Percentiles rank a stretch among this genome's conserved stretches.
Conservation (phyloP, 768 basidiomycete genomes). For the Obba rivulosa region DNA sequence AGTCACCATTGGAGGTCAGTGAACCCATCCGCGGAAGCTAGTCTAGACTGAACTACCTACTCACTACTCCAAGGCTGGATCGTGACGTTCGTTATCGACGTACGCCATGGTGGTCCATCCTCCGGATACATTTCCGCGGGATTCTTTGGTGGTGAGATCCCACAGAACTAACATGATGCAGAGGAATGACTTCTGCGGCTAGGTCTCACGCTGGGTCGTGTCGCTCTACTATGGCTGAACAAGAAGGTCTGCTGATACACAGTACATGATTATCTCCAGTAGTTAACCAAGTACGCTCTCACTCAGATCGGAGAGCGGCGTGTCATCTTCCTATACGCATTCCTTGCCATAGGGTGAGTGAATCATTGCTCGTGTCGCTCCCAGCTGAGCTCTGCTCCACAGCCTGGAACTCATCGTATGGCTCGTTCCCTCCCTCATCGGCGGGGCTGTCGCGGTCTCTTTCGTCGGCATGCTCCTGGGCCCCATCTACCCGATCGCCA, state of each 20-base stretch:
- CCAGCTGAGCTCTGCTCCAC: not conserved
- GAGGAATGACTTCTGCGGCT: not conserved
- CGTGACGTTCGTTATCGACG: conserved; percentile 43
- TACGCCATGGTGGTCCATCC: conserved; percentile 39
- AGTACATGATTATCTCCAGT: not conserved
- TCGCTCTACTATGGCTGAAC: conserved; percentile 48
- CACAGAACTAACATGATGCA: not conserved
- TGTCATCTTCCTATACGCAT: conserved; percentile 32
- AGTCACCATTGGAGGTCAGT: conserved; percentile 32
- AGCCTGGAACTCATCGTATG: conserved; percentile 55
- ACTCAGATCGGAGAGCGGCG: conserved; percentile 31
- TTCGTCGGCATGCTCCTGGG: conserved; percentile 50
- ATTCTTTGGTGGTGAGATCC: conserved; percentile 39
- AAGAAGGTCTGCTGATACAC: conserved; percentile 23
- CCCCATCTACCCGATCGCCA: conserved; percentile 41
- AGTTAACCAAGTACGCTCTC: not conserved
- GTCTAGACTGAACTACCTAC: not conserved
- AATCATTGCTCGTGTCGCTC: not conserved
- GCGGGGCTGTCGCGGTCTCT: conserved; percentile 47
- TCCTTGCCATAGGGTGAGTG: conserved; percentile 32
- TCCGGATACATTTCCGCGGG: conserved; percentile 48
- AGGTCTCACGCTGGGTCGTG: conserved; percentile 49
- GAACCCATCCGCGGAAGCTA: not conserved
- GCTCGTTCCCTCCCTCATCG: conserved; percentile 49
- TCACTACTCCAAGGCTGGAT: conserved; percentile 43